Evolutionary conservation across 2,329 filamentous ascomycete genomes (phyloP).

Genomic region (Neonectria magnoliae): DNA sequence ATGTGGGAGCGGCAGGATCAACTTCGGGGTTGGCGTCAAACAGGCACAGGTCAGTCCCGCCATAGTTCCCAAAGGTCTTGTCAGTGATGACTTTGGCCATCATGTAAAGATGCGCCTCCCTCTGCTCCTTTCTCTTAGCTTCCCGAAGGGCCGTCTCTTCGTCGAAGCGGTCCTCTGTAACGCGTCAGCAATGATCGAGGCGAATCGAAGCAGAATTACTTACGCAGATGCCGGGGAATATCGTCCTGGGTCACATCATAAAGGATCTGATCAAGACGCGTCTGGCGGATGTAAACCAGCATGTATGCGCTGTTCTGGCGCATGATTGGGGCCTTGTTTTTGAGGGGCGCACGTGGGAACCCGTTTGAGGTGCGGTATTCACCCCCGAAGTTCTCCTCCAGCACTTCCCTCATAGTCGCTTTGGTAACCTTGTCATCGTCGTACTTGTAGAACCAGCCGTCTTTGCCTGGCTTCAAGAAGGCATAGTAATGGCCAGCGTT

Average conservation of each 20-base stretch:
- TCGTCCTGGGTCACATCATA: slow-evolving; percentile 79
- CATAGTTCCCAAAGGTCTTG: slow-evolving; percentile 81
- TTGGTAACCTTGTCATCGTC: slow-evolving; percentile 98
- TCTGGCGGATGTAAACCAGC: slow-evolving; percentile 96
- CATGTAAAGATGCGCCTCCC: slow-evolving; percentile 95
- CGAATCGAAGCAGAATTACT: slow-evolving; percentile 41
- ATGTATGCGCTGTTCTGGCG: slow-evolving; percentile 92
- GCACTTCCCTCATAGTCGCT: slow-evolving; percentile 87
- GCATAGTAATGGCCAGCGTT: slow-evolving; percentile 99
- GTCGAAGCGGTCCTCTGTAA: slow-evolving; percentile 74
- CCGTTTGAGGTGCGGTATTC: slow-evolving; percentile 72
- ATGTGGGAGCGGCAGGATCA: slow-evolving; percentile 75
- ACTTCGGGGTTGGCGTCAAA: slow-evolving; percentile 72
- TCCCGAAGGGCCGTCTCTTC: slow-evolving; percentile 84
- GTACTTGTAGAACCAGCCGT: slow-evolving; percentile 95
- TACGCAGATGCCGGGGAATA: slow-evolving; percentile 83
- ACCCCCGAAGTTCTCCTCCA: slow-evolving; percentile 97
- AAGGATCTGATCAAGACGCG: slow-evolving; percentile 83
- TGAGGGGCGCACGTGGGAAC: slow-evolving; percentile 56
- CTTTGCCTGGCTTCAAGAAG: slow-evolving; percentile 91
- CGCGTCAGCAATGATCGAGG: slow-evolving; percentile 28
- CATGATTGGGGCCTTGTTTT: slow-evolving; percentile 68
- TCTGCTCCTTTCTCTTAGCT: slow-evolving; percentile 84
- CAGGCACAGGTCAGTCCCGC: slow-evolving; percentile 83
- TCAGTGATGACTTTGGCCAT: slow-evolving; percentile 84